Conservation (phyloP, 75 land plant species). For the Azolla pinnata region DNA sequence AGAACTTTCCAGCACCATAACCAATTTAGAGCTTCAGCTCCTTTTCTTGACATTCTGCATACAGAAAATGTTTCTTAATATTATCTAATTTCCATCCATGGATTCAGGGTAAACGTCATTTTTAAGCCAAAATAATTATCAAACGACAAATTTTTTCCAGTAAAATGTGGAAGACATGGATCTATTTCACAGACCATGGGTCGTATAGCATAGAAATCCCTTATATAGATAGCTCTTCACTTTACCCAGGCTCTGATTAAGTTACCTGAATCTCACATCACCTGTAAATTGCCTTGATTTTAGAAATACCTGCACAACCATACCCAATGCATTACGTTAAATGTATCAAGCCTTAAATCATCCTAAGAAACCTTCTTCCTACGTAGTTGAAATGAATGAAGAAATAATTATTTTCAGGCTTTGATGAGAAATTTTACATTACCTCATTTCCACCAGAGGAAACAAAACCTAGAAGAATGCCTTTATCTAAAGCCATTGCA, state of each 20-base stretch:
- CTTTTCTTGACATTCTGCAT: no score
- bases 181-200: no score
- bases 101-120: neutral
- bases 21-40: no score
- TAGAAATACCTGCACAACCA: conserved; percentile 40
- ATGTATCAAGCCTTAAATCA: neutral
- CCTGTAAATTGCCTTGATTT: conserved; percentile 76
- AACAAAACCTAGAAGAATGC: conserved; percentile 72
- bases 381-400: neutral
- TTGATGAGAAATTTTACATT: neutral
- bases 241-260: no score
- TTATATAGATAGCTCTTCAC: neutral
- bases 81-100: no score
- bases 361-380: neutral
- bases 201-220: no score
- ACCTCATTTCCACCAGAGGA: conserved; percentile 63
- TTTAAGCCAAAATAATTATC: neutral
- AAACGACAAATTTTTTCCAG: no score
- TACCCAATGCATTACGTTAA: neutral
- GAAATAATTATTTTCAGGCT: neutral
- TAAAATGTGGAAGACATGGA: no score
- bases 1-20: no score
- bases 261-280: conserved; percentile 82
- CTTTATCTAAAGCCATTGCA: conserved; percentile 82
- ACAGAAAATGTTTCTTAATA: no score